These are phyloP conservation scores for Xylariaceae sp. DNA, from an alignment of 2,329 filamentous ascomycete species.

Conservation along the genomic window DNA sequence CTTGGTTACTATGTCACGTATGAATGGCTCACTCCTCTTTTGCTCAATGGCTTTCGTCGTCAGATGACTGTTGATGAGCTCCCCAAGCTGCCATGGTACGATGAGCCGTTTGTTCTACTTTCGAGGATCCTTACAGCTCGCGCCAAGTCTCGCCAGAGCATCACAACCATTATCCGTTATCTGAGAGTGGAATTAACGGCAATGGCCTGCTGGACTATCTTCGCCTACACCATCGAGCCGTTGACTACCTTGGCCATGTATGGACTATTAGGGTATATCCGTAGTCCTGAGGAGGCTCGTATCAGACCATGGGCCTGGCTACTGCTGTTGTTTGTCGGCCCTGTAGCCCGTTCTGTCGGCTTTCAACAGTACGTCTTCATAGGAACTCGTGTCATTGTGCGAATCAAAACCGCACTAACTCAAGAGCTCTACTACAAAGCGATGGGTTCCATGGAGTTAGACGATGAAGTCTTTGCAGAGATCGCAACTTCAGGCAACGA, in stretches of 20 bases:
- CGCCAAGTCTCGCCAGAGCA: constrained; percentile 38
- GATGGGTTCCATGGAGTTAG: constrained; percentile 51
- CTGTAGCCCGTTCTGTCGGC: constrained; percentile 42
- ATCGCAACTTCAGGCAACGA: constrained; percentile 27
- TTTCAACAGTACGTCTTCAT: constrained; percentile 56
- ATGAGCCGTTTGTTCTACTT: constrained; percentile 47
- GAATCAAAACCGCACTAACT: constrained; percentile 51
- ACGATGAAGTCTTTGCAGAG: constrained; percentile 46
- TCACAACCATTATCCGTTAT: constrained; percentile 42
- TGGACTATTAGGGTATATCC: constrained; percentile 47
- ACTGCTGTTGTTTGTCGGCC: constrained; percentile 48
- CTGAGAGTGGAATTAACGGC: constrained; percentile 38
- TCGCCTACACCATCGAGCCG: constrained; percentile 42
- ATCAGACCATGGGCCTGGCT: constrained; percentile 51
- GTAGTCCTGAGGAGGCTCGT: constrained; percentile 39
- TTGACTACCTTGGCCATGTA: constrained; percentile 51
- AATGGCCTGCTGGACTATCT: constrained; percentile 41
- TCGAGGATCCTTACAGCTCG: constrained; percentile 41
- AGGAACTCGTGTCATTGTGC: constrained; percentile 51
- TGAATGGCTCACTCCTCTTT: constrained; percentile 45
- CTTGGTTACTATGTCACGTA: constrained; percentile 48
- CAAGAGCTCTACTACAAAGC: constrained; percentile 55
- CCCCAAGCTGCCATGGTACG: constrained; percentile 49
- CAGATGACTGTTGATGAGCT: constrained; percentile 44
- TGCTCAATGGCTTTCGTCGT: constrained; percentile 43